A percentile compares a stretch with the other conserved stretches of the same genome.
These are phyloP conservation scores for Anthracocystis panici-leucophaei DNA, from an alignment of 1,284 basidiomycete genomes.

Conservation along the genomic window DNA sequence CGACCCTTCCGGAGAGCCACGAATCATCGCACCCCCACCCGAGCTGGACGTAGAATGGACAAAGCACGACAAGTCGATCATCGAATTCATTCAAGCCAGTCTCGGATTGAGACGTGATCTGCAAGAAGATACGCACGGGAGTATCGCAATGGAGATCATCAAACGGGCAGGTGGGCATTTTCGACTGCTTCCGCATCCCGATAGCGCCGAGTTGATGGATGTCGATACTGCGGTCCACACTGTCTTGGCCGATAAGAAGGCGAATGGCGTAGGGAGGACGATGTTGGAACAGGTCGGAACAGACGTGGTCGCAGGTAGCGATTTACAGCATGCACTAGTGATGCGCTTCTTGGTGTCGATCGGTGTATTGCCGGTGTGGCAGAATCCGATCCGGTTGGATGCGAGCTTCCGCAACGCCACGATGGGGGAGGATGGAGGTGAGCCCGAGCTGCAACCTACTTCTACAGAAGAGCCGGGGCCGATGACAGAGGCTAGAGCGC, in stretches of 20 bases:
- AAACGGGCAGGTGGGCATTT: slow-evolving; percentile 73
- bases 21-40: slow-evolving; percentile 60
- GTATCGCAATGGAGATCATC: slow-evolving; percentile 76
- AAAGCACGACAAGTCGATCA: slow-evolving; percentile 76
- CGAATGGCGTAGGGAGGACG: slow-evolving; percentile 4
- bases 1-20: slow-evolving; percentile 76
- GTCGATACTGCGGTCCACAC: slow-evolving; percentile 13
- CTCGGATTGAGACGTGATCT: slow-evolving; percentile 75
- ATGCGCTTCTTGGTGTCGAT: slow-evolving; percentile 47
- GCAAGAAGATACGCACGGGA: slow-evolving; percentile 77
- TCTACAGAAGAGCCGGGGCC: not conserved
- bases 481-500: not conserved
- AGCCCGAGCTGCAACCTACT: slow-evolving; percentile 12
- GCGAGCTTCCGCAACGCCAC: slow-evolving; percentile 32
- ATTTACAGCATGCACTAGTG: slow-evolving; percentile 55
- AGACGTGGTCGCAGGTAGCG: slow-evolving; percentile 25
- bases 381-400: slow-evolving; percentile 53
- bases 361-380: slow-evolving; percentile 57
- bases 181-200: slow-evolving; percentile 34
- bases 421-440: slow-evolving; percentile 17
- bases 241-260: slow-evolving; percentile 13
- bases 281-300: slow-evolving; percentile 33
- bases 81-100: slow-evolving; percentile 78
- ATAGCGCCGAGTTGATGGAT: slow-evolving; percentile 1
- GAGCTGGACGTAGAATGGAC: slow-evolving; percentile 72